Percentiles rank a stretch among this genome's conserved stretches.
Conservation (phyloP, 2,329 filamentous ascomycete species). For the Colletotrichum shisoi region DNA sequence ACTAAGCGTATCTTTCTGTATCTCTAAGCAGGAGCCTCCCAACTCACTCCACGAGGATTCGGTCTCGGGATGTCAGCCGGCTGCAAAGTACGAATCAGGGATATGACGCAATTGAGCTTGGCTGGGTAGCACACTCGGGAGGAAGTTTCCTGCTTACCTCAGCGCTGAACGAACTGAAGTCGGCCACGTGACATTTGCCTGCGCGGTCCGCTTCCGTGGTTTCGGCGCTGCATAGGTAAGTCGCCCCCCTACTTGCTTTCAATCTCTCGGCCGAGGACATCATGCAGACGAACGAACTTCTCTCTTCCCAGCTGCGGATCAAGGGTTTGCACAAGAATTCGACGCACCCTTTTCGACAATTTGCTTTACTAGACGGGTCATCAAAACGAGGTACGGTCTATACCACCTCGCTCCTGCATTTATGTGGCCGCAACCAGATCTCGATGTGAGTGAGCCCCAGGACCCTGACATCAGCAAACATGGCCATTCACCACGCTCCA, state of each 20-base stretch:
- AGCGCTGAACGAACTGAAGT: not conserved
- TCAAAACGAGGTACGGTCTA: too few relatives aligned
- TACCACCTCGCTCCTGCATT: too few relatives aligned
- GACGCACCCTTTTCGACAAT: not conserved
- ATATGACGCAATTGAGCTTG: constrained; percentile 31
- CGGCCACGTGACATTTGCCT: constrained; percentile 25
- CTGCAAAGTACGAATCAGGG: not conserved
- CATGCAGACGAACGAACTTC: constrained; percentile 2
- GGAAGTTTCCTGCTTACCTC: constrained; percentile 20
- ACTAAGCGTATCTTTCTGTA: not conserved
- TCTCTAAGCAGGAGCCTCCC: too few relatives aligned
- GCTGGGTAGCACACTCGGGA: not conserved
- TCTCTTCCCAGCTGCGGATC: not conserved
- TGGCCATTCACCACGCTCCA: constrained; percentile 21
- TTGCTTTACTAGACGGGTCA: too few relatives aligned
- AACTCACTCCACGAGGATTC: not conserved
- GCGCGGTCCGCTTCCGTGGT: constrained; percentile 2
- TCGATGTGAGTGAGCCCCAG: constrained; percentile 36
- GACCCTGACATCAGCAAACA: constrained; percentile 38
- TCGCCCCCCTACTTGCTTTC: not conserved
- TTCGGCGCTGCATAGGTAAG: not conserved
- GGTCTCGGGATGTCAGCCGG: not conserved
- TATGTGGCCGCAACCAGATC: constrained; percentile 29
- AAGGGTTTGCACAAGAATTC: constrained; percentile 5
- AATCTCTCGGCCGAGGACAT: constrained; percentile 6